A percentile compares a stretch with the other conserved stretches of the same genome.
These are phyloP conservation scores for Trametes cinnabarina DNA, from an alignment of 768 basidiomycete genomes.

Conservation along the genomic window DNA sequence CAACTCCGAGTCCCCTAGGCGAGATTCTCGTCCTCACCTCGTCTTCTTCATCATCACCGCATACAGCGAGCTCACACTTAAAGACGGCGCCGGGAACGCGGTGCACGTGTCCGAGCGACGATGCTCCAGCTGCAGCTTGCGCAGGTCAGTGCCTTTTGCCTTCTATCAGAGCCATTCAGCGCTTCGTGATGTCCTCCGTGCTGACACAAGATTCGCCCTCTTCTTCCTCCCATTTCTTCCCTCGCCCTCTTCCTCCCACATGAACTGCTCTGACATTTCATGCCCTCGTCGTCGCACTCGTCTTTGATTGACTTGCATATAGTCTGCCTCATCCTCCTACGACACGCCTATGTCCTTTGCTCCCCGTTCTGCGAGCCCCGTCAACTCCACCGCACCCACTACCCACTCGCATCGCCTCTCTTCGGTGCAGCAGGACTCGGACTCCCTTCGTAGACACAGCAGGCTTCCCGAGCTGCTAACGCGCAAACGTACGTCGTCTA, in stretches of 20 bases:
- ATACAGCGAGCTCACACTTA: constrained; percentile 9
- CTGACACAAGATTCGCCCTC: constrained; percentile 18
- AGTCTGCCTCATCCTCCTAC: constrained; percentile 17
- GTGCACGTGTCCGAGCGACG: constrained; percentile 6
- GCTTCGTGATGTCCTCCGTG: constrained; percentile 21
- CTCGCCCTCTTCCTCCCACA: constrained; percentile 1
- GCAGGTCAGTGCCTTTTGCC: constrained; percentile 15
- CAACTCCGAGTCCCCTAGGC: too few relatives aligned
- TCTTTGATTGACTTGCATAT: not conserved
- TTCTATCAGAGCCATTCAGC: constrained; percentile 19
- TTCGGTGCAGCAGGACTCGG: constrained; percentile 5
- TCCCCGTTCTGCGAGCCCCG: constrained; percentile 2
- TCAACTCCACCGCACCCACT: constrained; percentile 5
- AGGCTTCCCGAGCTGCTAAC: constrained; percentile 21
- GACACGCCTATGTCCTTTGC: constrained; percentile 5
- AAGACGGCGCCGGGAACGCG: constrained; percentile 3
- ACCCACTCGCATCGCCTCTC: constrained; percentile 9
- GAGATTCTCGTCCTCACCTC: not conserved
- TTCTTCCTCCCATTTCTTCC: constrained; percentile 1
- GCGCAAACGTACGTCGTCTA: constrained; percentile 19
- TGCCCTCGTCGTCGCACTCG: constrained; percentile 1
- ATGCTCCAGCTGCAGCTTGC: constrained; percentile 20
- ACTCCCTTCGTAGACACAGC: constrained; percentile 11
- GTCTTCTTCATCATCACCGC: constrained; percentile 1
- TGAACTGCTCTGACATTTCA: not conserved